Evolutionary conservation across 768 basidiomycete species (phyloP), one percentile per base, ranked within the genome.

Genomic region (Lactifluus volemus): DNA sequence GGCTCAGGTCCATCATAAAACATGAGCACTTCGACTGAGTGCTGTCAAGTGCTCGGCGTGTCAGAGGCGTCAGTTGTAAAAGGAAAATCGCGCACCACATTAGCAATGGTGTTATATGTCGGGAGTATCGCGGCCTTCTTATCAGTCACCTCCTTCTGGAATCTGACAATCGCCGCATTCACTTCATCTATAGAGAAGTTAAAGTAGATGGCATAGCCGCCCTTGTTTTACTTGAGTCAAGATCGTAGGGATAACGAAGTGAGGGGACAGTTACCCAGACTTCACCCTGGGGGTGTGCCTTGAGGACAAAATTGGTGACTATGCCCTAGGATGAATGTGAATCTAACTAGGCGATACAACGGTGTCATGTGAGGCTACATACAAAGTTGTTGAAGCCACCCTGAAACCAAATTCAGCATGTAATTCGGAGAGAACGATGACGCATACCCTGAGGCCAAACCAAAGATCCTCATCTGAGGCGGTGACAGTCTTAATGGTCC

Each of bases 161-260:
- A 61, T 14, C 61, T 57, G 50, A 52, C 48, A 3, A 58, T 53
- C 6, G 59, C 59, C 65, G 70, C 61, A 21, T 68, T 47, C 74
- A 82, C 36, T 11, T 50, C 2, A 25, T 61, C 51, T n/a, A 49
- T 30, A 36, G n/a, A 42, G 30, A 4, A 2, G 45, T 17, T 21
- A 21, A 39, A 14, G 36, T 51, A 25, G 4, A 49, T 49, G 29
- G 29, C 5, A 41, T 7, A 39, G 3, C 59, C 59, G 29, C 58
- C 58, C 36, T 54, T 39, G 2, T 47, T 49, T 29, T 2, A 36
- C 5, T 25, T 38, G 19, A n/a, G 12, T 19, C 48, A n/a, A 49
- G 54, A 3, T 17, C 10, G 25, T 25, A 29, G 7, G 3, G 4
- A 10, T 21, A 4, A 6, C 14, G 8, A 32, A 29, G 29, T 9